Conservation (phyloP, 2,329 filamentous ascomycete genomes). For the Fusarium virguliforme region DNA sequence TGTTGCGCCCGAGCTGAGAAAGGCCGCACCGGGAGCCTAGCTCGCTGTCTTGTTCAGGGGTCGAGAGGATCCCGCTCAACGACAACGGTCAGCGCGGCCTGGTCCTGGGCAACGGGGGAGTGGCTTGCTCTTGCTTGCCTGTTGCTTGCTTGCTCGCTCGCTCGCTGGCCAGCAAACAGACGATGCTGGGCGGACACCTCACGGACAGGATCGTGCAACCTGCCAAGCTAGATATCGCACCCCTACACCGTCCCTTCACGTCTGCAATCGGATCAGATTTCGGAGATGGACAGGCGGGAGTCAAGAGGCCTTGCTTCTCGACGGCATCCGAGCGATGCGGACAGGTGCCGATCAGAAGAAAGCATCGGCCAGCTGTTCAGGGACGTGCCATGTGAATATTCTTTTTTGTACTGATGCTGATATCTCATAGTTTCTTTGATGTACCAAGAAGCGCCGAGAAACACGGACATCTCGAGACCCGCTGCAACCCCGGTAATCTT, state of each 20-base stretch:
- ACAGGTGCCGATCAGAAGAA: slow-evolving; percentile 39
- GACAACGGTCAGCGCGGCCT: slow-evolving; percentile 36
- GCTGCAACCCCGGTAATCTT: slow-evolving; percentile 32
- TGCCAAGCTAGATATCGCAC: slow-evolving; percentile 19
- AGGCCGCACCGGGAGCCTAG: slow-evolving; percentile 28
- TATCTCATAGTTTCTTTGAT: slow-evolving; percentile 1
- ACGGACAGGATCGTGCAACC: slow-evolving; percentile 17
- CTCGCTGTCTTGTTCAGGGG: slow-evolving; percentile 31
- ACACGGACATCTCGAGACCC: slow-evolving; percentile 15
- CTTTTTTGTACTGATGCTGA: slow-evolving; percentile 16
- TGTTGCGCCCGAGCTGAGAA: slow-evolving; percentile 43
- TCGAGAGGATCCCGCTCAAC: slow-evolving; percentile 27
- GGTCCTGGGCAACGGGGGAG: slow-evolving; percentile 29
- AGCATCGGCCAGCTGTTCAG: slow-evolving; percentile 45
- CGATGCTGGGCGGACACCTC: slow-evolving; percentile 29
- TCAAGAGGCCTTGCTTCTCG: slow-evolving; percentile 26
- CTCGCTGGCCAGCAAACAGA: slow-evolving; percentile 29
- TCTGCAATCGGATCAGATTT: slow-evolving; percentile 17
- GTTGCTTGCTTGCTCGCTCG: background rate
- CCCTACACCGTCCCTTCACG: slow-evolving; percentile 17
- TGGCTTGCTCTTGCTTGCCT: slow-evolving; percentile 10
- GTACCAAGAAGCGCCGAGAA: background rate
- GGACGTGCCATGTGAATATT: slow-evolving; percentile 22
- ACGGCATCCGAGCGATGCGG: slow-evolving; percentile 37
- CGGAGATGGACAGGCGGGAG: slow-evolving; percentile 5